Evolutionary conservation across 2,329 filamentous ascomycete species (phyloP).

Genomic region (Ascocoryne sarcoides): DNA sequence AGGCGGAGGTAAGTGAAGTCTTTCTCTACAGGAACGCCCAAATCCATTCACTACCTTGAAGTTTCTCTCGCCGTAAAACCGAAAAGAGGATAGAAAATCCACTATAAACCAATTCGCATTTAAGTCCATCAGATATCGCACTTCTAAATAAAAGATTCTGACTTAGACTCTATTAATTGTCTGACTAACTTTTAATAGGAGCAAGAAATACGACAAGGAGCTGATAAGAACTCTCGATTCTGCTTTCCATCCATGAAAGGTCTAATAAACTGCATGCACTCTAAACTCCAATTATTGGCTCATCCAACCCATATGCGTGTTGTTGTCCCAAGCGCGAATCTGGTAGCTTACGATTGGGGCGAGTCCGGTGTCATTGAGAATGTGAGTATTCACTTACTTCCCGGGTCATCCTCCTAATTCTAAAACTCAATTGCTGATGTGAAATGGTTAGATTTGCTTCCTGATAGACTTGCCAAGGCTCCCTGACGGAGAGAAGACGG

Average conservation of each 20-base stretch:
- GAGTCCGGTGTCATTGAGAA: slow-evolving; percentile 70
- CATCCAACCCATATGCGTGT: slow-evolving; percentile 65
- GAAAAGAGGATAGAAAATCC: background rate
- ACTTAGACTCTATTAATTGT: too few relatives aligned
- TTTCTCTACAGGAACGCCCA: too few relatives aligned
- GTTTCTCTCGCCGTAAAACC: too few relatives aligned
- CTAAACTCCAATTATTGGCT: slow-evolving; percentile 86
- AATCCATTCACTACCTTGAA: too few relatives aligned
- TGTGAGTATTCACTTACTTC: slow-evolving; percentile 34
- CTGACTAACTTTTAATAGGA: slow-evolving; percentile 36
- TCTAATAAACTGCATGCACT: slow-evolving; percentile 73
- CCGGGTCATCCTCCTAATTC: background rate
- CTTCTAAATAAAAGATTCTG: too few relatives aligned
- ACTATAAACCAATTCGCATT: background rate
- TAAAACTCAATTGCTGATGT: too few relatives aligned
- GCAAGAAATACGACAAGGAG: slow-evolving; percentile 39
- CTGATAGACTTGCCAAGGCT: slow-evolving; percentile 77
- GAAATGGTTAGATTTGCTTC: slow-evolving; percentile 68
- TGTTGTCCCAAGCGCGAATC: slow-evolving; percentile 79
- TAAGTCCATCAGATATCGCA: too few relatives aligned
- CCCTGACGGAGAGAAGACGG: slow-evolving; percentile 16
- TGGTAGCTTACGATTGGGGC: slow-evolving; percentile 72
- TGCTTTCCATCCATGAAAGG: slow-evolving; percentile 74
- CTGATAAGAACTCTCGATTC: slow-evolving; percentile 50
- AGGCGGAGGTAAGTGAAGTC: slow-evolving; percentile 45